Evolutionary conservation across 1,139 yeast species (phyloP), one percentile per base, ranked within the genome.

Genomic region (Candida albicans): DNA sequence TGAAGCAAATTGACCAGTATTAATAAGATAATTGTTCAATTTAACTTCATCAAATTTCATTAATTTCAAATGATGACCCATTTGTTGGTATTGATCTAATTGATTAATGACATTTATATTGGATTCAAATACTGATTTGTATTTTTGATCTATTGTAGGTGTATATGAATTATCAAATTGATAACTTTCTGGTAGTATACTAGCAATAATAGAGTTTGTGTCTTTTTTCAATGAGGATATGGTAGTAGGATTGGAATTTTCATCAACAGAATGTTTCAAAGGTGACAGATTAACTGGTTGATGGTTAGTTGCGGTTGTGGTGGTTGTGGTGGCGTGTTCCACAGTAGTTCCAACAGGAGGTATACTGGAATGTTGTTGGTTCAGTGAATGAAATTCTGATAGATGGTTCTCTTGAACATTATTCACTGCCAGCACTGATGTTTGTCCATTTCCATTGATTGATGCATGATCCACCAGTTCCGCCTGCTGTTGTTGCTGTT

Each of bases 21-120:
- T 56, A 27, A 57, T 47, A 49, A 68, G 58, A 18, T 58, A 47
- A 38, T 58, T 55, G 44, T 56, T 58, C 42, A 66, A 51, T 38
- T 59, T 55, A 31, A 55, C 52, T 46, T 61, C 64, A 45, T 67
- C 71, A 41, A 59, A 58, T 43, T 63, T 59, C 43, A 68, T 51
- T 31, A 64, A 52, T 44, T 56, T 57, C 46, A 59, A 51, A 48
- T 58, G 58, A 47, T 63, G 63, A 33, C 67, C 56, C n/a, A 55
- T 53, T 25, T 57, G 53, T 44, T 62, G 55, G 40, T 56, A 53
- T 34, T 49, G 51, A 49, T 71, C 77, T 42, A 70, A 54, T 41
- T 64, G 56, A 36, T 58, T 54, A 43, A 69, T 52, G 12, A 57
- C 50, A 42, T 57, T 58, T 40, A 66, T 53, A 45, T 59, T 63